A percentile compares a stretch with the other conserved stretches of the same genome.
Conservation (phyloP, 2,329 filamentous ascomycete species). For the Xylariaceae sp. region DNA sequence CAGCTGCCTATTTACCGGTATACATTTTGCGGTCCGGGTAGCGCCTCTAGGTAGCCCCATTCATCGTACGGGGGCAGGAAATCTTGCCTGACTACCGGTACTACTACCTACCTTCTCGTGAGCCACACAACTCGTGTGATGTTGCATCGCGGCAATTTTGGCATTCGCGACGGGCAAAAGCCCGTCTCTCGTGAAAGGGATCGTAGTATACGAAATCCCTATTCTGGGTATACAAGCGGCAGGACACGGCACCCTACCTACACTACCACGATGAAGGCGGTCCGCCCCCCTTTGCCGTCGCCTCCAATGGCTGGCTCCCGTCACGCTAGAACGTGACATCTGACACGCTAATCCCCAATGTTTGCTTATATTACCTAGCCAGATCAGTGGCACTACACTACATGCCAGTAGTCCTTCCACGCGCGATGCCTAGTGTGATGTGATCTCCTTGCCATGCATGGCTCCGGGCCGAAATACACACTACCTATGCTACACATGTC, state of each 20-base stretch:
- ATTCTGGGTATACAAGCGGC: background rate
- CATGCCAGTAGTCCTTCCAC: background rate
- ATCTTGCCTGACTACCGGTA: slow-evolving; percentile 4
- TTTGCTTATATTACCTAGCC: slow-evolving; percentile 1
- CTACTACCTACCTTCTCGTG: slow-evolving; percentile 2
- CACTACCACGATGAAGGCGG: background rate
- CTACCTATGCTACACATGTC: background rate
- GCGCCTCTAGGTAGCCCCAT: background rate
- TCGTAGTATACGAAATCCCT: background rate
- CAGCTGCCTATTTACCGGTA: too few species aligned
- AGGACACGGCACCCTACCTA: background rate
- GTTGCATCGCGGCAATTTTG: slow-evolving; percentile 5
- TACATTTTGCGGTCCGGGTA: background rate
- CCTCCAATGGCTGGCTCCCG: background rate
- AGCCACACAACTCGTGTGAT: slow-evolving; percentile 9
- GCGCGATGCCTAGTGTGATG: slow-evolving; percentile 14
- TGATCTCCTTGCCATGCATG: slow-evolving; percentile 13
- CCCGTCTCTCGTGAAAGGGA: background rate
- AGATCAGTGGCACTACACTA: slow-evolving; percentile 5
- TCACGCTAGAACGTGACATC: slow-evolving; percentile 2
- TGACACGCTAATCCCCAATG: background rate
- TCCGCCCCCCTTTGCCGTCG: background rate
- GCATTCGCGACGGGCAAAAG: background rate
- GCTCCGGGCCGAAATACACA: slow-evolving; percentile 5
- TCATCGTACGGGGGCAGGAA: background rate